These are phyloP conservation scores for Ramalina peruviana DNA, from an alignment of 495 filamentous ascomycete genomes.

Conservation along the genomic window DNA sequence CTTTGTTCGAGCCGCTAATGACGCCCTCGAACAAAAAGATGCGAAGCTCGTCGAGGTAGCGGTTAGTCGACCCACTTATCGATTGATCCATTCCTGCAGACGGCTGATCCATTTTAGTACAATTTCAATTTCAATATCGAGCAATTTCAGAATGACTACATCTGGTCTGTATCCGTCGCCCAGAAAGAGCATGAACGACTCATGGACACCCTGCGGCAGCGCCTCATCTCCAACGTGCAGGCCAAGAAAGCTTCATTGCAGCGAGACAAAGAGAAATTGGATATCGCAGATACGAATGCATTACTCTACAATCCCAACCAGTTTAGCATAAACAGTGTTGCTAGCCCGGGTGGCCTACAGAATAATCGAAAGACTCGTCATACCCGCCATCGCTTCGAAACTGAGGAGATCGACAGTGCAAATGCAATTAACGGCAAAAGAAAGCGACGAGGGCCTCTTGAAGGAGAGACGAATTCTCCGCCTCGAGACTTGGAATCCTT, in stretches of 20 bases:
- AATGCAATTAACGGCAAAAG: constrained; percentile 53
- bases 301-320: constrained; percentile 85
- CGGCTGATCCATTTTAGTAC: constrained; percentile 1
- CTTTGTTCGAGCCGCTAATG: constrained; percentile 74
- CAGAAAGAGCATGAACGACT: constrained; percentile 68
- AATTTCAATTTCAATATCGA: constrained; percentile 14
- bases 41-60: constrained; percentile 57
- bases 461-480: constrained; percentile 61
- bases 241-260: constrained; percentile 61
- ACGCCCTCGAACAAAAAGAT: constrained; percentile 72
- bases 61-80: constrained; percentile 37
- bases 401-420: constrained; percentile 57
- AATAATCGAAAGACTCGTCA: constrained; percentile 71
- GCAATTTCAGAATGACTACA: constrained; percentile 11
- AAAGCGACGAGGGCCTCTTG: constrained; percentile 52
- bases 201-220: constrained; percentile 66
- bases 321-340: constrained; percentile 67
- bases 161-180: constrained; percentile 57
- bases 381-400: constrained; percentile 65
- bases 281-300: constrained; percentile 78
- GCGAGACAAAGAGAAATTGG: constrained; percentile 78
- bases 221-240: constrained; percentile 63
- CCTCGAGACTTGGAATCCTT: constrained; percentile 25
- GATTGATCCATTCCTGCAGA: neutral
- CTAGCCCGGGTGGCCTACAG: constrained; percentile 68